Percentiles rank a stretch among this genome's conserved stretches.
These are phyloP conservation scores for Rutstroemia sp. DNA, from an alignment of 2,329 filamentous ascomycete genomes.

Conservation along the genomic window DNA sequence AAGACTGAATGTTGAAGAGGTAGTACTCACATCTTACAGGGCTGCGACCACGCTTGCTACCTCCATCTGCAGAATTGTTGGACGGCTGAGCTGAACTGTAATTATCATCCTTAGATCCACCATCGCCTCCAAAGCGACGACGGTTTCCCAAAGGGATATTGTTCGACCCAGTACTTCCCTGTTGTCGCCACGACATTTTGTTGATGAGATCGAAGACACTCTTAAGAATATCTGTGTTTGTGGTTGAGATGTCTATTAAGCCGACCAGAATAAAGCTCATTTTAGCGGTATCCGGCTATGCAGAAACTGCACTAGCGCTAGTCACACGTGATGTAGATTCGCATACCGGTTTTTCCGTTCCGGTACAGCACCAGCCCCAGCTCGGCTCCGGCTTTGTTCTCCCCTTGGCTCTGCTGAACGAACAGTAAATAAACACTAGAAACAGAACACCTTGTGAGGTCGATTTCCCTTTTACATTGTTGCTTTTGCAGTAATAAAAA, in stretches of 20 bases:
- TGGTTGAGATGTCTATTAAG: neutral
- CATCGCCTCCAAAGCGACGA: conserved; percentile 67
- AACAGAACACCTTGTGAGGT: too few species aligned
- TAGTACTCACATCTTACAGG: conserved; percentile 64
- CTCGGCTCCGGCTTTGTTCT: too few species aligned
- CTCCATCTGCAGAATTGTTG: conserved; percentile 24
- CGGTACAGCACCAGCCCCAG: neutral
- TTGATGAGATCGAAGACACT: neutral
- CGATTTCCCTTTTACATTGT: too few species aligned
- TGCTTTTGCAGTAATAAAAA: too few species aligned
- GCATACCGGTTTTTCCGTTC: neutral
- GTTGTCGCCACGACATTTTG: conserved; percentile 60
- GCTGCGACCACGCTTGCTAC: conserved; percentile 82
- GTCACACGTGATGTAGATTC: neutral
- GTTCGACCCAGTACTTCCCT: conserved; percentile 94
- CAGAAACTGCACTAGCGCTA: neutral
- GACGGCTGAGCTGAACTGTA: conserved; percentile 22
- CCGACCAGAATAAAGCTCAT: neutral
- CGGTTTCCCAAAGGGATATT: conserved; percentile 89
- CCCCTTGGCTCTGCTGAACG: too few species aligned
- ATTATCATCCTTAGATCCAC: conserved; percentile 27
- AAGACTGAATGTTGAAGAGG: neutral
- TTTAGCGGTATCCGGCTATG: neutral
- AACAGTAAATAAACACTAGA: too few species aligned
- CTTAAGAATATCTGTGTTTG: neutral